These are phyloP conservation scores for Kodamaea kakaduensis DNA, from an alignment of 805 yeast genomes.

Conservation along the genomic window DNA sequence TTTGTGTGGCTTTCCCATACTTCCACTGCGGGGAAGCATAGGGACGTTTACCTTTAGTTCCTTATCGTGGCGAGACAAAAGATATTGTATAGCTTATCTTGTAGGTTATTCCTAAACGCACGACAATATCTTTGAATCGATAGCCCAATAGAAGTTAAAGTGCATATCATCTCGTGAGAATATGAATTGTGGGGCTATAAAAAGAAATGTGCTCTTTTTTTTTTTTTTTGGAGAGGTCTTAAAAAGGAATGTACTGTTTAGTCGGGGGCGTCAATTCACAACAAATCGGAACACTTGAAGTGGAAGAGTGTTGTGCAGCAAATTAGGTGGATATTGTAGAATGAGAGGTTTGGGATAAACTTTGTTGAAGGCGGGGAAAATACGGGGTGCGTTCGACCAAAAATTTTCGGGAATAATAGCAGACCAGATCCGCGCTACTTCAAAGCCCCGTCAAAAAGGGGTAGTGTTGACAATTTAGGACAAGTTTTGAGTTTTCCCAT, in stretches of 20 bases:
- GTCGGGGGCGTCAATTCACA: too few species aligned
- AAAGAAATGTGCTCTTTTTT: too few species aligned
- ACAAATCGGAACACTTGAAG: background rate
- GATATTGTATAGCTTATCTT: background rate
- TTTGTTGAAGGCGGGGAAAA: constrained; percentile 3
- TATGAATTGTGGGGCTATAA: constrained; percentile 4
- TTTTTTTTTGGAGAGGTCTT: background rate
- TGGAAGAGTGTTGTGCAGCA: background rate
- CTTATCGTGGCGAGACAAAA: background rate
- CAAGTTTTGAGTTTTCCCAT: too few species aligned
- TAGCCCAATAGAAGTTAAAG: background rate
- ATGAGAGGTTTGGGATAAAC: background rate
- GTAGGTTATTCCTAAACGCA: background rate
- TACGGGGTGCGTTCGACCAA: constrained; percentile 2
- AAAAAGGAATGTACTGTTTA: background rate
- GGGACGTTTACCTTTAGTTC: too few species aligned
- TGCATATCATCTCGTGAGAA: constrained; percentile 1
- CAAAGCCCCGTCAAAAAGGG: too few species aligned
- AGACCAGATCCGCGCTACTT: too few species aligned
- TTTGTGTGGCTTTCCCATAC: too few species aligned
- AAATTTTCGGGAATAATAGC: constrained; percentile 2
- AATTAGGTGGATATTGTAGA: background rate
- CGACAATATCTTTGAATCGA: background rate
- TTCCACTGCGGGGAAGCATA: too few species aligned
- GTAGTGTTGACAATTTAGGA: too few species aligned